Base-by-base conservation (phyloP, 495 filamentous ascomycete species). In the Eremomyces bilateralis region DNA sequence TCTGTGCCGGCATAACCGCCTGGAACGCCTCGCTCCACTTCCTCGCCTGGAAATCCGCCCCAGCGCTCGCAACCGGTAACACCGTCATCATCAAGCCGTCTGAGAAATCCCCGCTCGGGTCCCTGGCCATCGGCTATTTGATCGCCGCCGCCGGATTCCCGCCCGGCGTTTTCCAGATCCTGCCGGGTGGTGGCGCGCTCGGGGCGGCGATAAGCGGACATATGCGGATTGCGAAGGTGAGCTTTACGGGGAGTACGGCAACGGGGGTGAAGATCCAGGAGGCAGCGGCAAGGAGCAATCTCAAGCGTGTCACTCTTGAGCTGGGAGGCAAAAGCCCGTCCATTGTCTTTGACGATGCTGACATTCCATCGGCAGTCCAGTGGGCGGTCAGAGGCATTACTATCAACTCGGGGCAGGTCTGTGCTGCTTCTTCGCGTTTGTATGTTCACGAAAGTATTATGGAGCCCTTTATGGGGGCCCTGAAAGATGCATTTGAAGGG, bases 1-100 rank as follows among this genome's bases (percentile, higher is more conserved):
- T 27, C 10, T 27, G 24, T 13, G 54, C 43, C 1, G 50, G 39
- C 12, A 57, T 58, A 34, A 56, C 53, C 22, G 54, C 54, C 3
- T 58, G 54, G 54, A 58, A 58, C 32, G 36, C 44, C 4, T 50
- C 54, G 0, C 29, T 50, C 1, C 20, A 47, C 12, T 47, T 55
- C 37, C 41, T 52, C 12, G 42, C 39, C 1, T 24, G 34, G 29
- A 58, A 58, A 33, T 24, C 48, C 3, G 35, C 24, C 5, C 24
- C 35, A 6, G 24, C 27, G 5, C 17, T 37, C 6, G 21, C 24
- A 5, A 19, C 35, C 13, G 35, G 35, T 11, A 33, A 33, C 19
- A 33, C 24, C 4, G 6, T 37, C 15, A 19, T 37, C 15, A 5
- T 37, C 5, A 37, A 37, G 24, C 21, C 24, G 4, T 32, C 35